Base-by-base conservation (phyloP, 2,329 filamentous ascomycete genomes). In the Rhynchosporium secalis region DNA sequence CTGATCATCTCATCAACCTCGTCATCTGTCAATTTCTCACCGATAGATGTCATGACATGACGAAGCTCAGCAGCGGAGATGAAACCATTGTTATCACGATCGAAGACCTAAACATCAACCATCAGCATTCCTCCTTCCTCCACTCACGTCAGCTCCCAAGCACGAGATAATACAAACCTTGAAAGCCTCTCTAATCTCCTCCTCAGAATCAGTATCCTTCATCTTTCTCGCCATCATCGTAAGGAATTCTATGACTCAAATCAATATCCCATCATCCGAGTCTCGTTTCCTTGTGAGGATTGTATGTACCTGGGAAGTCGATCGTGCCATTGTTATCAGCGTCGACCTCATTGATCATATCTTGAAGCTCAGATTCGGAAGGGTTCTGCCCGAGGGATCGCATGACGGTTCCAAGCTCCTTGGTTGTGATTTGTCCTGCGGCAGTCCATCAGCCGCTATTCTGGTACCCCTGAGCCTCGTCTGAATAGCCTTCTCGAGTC, bases 141-240 rank as follows among this genome's bases (percentile, higher is more conserved):
- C 20, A 43, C 54, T 40, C 20, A 49, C 10, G 36, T 20, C 36
- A 38, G 1, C 9, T 26, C 20, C 33, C 49, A 54, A 54, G 31
- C 12, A 36, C 13, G 33, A 10, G 9, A 36, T 6, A 29, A 56
- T 26, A 62, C 75, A 49, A 60, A 91, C 89, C 83, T 93, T 93
- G 85, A 94, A 94, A 13, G 90, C 90, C 77, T 94, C 91, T 72
- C 91, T 86, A 71, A 95, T 95, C 77, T 95, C 91, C 79, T 95
- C 91, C 79, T 95, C 91, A 55, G 90, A 94, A 75, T 95, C 91
- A 70, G 91, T 95, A 73, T 94, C 91, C 83, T 94, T 94, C 91
- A 95, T 95, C 81, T 95, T 95, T 74, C 91, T 86, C 64, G 91
- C 91, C 91, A 95, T 95, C 91, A 95, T 95, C 68, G 91, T 95